Base-by-base conservation (phyloP, 202 grass and related monocot species). In the Carex arenaria region DNA sequence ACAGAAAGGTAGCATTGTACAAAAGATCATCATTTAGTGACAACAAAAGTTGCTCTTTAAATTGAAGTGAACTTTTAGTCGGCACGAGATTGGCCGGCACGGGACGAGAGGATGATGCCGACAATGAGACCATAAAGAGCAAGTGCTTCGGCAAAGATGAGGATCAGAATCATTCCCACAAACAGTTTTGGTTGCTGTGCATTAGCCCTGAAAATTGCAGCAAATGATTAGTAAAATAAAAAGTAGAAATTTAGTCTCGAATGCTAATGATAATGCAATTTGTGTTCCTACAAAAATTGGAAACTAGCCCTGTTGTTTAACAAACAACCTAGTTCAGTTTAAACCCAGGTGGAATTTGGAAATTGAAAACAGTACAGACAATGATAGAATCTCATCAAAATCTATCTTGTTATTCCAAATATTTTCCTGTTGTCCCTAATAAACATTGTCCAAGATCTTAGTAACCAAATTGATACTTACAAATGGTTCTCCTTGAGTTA, bases 111-210 rank as follows among this genome's bases (percentile, higher is more conserved):
- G 38, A 93, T 93, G 83, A 90, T 93, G 54, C 91, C 91, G 14
- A 93, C 88, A 61, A 93, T 90, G 61, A 93, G 88, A 10, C 91
- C 91, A 45, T 90, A 93, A 13, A 93, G 91, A 62, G 88, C 91
- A 61, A 90, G 88, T 1, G 90, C 90, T 82, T 92, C 87, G n/a
- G 90, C 84, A 79, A 92, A 92, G 52, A 91, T 89, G 53, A 91
- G 88, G 30, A 92, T 92, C 23, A 92, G 90, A 85, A 92, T 92
- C 90, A 93, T 93, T 36, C 91, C 91, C 10, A 90, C 91, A 2
- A 90, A 93, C 71, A 90, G 64, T 65, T 93, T 93, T 36, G 88
- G 91, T 49, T 93, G 91, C 17, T 93, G 90, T 63, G 90, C 88
- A 49, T 92, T 92, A 5, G 90, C 90, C 87, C 90, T 92, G 64